phyloP scores from a whole-genome alignment of 2,329 filamentous ascomycete genomes.

The Orbilia ellipsospora region DNA sequence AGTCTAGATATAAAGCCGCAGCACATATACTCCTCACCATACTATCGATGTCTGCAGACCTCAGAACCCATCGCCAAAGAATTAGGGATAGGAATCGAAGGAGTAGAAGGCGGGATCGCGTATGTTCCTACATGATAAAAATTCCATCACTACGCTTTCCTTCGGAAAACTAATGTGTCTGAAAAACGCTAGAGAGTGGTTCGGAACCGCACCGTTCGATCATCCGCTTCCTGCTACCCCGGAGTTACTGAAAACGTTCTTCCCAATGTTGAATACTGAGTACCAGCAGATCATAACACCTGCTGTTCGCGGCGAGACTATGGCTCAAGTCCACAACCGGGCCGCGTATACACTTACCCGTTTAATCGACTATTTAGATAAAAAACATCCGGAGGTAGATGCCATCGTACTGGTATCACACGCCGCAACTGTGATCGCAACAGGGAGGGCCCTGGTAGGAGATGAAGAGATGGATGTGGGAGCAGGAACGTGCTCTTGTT shows the following conservation, averaged over 20 bases:
- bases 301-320: slow-evolving; percentile 79
- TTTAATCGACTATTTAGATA: slow-evolving; percentile 76
- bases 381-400: slow-evolving; percentile 66
- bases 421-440: slow-evolving; percentile 86
- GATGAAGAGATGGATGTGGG: slow-evolving; percentile 58
- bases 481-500: slow-evolving; percentile 59
- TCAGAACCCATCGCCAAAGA: slow-evolving; percentile 75
- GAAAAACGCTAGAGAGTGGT: slow-evolving; percentile 78
- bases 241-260: slow-evolving; percentile 72
- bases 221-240: slow-evolving; percentile 81
- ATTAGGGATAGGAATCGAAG: slow-evolving; percentile 60
- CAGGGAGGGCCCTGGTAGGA: slow-evolving; percentile 72
- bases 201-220: slow-evolving; percentile 83
- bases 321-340: slow-evolving; percentile 82
- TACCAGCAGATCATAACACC: slow-evolving; percentile 76
- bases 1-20: slow-evolving; percentile 75
- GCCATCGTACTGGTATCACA: slow-evolving; percentile 86
- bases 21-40: slow-evolving; percentile 83
- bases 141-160: not conserved
- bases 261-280: slow-evolving; percentile 68
- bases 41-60: slow-evolving; percentile 88
- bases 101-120: slow-evolving; percentile 60
- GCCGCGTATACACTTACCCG: slow-evolving; percentile 75
- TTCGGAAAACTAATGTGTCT: slow-evolving; percentile 4
- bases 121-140: slow-evolving; percentile 16